phyloP scores from a whole-genome alignment of 139 green algal species.

The Zygnema cylindricum region DNA sequence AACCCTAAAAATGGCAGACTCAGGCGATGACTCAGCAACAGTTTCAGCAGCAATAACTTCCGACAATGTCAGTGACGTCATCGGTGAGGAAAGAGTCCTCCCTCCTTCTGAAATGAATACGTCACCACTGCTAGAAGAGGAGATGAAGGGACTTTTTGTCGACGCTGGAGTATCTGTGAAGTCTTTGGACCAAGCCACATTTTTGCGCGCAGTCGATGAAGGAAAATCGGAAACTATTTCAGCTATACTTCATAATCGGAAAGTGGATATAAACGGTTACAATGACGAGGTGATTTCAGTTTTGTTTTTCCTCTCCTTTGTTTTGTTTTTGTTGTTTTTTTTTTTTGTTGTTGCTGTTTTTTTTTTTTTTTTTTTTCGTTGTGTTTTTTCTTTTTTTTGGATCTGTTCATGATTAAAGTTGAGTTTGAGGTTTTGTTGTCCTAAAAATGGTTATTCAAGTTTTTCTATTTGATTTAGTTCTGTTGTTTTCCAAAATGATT shows the following conservation, averaged over 20 bases:
- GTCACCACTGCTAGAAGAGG: too few species aligned
- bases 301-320: neutral
- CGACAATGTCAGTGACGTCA: too few species aligned
- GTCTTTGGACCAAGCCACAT: slow-evolving; percentile 14
- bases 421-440: neutral
- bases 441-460: neutral
- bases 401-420: neutral
- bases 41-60: too few species aligned
- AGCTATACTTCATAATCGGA: neutral
- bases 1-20: too few species aligned
- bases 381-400: neutral
- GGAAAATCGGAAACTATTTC: neutral
- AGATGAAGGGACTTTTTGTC: too few species aligned
- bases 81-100: too few species aligned
- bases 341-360: neutral
- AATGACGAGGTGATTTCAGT: slow-evolving; percentile 31
- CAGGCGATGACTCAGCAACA: too few species aligned
- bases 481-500: too few species aligned
- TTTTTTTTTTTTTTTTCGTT: neutral
- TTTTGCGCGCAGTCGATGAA: slow-evolving; percentile 16
- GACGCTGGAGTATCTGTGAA: neutral
- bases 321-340: neutral
- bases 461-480: neutral
- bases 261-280: slow-evolving; percentile 24
- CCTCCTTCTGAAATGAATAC: too few species aligned